Evolutionary conservation across 1,284 basidiomycete genomes (phyloP).

Genomic region (Irpex sp.): DNA sequence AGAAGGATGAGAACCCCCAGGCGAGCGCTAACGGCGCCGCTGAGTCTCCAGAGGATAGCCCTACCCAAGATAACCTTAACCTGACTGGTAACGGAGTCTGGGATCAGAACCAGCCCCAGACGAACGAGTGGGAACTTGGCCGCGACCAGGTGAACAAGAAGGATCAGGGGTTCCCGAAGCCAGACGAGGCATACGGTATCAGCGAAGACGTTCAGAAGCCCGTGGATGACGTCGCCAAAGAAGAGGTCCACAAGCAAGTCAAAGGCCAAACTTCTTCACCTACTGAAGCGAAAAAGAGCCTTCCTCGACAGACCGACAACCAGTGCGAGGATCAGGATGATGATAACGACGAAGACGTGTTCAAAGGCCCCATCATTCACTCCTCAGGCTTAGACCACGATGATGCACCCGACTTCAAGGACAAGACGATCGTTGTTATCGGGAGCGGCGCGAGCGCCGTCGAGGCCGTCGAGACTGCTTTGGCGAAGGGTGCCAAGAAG

Average conservation of each 20-base stretch:
- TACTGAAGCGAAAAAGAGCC: too few species aligned
- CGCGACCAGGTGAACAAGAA: slow-evolving; percentile 13
- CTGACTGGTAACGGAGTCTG: background rate
- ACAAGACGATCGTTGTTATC: slow-evolving; percentile 49
- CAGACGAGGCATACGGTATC: slow-evolving; percentile 11
- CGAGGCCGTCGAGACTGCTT: slow-evolving; percentile 56
- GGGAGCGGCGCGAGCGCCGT: slow-evolving; percentile 61
- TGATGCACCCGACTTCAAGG: slow-evolving; percentile 33
- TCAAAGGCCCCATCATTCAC: slow-evolving; percentile 47
- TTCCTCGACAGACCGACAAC: background rate
- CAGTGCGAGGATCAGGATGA: slow-evolving; percentile 9
- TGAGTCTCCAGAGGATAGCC: slow-evolving; percentile 5
- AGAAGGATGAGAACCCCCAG: background rate
- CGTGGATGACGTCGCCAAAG: background rate
- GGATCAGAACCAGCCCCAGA: slow-evolving; percentile 3
- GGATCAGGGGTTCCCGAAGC: slow-evolving; percentile 15
- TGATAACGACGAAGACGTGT: slow-evolving; percentile 23
- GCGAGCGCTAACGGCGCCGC: background rate
- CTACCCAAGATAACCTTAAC: slow-evolving; percentile 8
- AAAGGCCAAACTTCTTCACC: background rate
- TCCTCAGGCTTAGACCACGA: slow-evolving; percentile 48
- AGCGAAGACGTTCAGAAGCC: slow-evolving; percentile 9
- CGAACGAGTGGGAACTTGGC: slow-evolving; percentile 8
- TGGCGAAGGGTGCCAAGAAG: slow-evolving; percentile 40
- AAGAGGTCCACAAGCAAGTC: background rate